Evolutionary conservation across 495 filamentous ascomycete genomes (phyloP), one percentile per base, ranked within the genome.

Genomic region (Annulohypoxylon nitens): DNA sequence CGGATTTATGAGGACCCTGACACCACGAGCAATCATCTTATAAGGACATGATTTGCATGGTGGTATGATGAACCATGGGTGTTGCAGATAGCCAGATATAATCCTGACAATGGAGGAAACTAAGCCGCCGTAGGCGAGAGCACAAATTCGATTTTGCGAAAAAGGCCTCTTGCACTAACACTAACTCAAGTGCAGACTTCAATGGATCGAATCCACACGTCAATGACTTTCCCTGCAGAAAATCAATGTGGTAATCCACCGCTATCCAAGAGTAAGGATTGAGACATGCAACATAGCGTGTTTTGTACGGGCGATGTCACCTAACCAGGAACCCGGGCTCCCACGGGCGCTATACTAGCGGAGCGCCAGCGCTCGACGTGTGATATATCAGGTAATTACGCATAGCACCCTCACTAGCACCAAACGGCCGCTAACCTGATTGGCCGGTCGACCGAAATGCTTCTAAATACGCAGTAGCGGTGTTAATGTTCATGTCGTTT

Each of bases 291-390:
- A 16, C 26, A 69, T 62, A 50, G 47, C 58, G 55, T 62, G 36
- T 53, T 62, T 61, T 45, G n/a, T 16, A 41, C 34, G 23, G 36
- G 54, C 65, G 10, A 69, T 62, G 50, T 57, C 61, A 61, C 66
- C 25, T 39, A 25, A 39, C 23, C 58, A 62, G 66, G 58, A 47
- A 41, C 33, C 51, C 66, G 61, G 25, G 16, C n/a, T 18, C 58
- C 59, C 48, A 45, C 59, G 54, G 25, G 36, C 45, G 34, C 34
- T 57, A 61, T 23, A 60, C 23, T 26, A 55, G 26, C 39, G 30
- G 30, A 30, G 30, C 30, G 5, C 30, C 30, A 30, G 5, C 30
- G 43, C 39, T 47, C 41, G 23, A 53, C 53, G 53, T 50, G 53
- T 37, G 64, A 67, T 59, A 67, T 67, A 67, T 34, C 48, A 25